Percentiles rank a stretch among this genome's conserved stretches.
phyloP scores from a whole-genome alignment of 768 basidiomycete genomes.

The Mycena metata region DNA sequence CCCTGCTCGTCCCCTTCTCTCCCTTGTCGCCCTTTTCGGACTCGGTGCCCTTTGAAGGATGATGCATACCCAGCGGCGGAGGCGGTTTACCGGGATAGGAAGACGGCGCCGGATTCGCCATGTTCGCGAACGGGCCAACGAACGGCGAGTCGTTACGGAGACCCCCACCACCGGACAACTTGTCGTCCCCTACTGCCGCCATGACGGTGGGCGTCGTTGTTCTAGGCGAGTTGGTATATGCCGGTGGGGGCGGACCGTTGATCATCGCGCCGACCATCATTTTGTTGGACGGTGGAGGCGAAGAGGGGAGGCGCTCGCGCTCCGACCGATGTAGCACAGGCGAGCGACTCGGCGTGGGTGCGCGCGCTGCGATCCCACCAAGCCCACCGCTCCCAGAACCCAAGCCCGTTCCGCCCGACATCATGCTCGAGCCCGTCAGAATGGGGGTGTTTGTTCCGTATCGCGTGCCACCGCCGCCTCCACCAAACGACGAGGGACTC shows the following conservation, averaged over 20 bases:
- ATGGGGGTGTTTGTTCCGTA: constrained; percentile 34
- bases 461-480: constrained; percentile 36
- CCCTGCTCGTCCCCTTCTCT: constrained; percentile 18
- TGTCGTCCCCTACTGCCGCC: constrained; percentile 26
- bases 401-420: constrained; percentile 31
- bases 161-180: not conserved
- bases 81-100: constrained; percentile 30
- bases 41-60: constrained; percentile 19
- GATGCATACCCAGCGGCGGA: constrained; percentile 13
- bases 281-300: constrained; percentile 32
- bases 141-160: constrained; percentile 40
- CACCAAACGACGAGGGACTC: constrained; percentile 40
- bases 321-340: constrained; percentile 36
- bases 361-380: constrained; percentile 21
- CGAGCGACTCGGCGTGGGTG: constrained; percentile 34
- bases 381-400: constrained; percentile 31
- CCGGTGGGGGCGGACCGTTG: constrained; percentile 30
- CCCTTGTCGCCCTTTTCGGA: constrained; percentile 28
- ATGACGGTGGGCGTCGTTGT: constrained; percentile 31
- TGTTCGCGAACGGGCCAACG: constrained; percentile 34
- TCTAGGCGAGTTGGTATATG: constrained; percentile 31
- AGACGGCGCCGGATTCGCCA: constrained; percentile 34
- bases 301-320: constrained; percentile 33
- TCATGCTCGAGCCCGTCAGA: constrained; percentile 24
- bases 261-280: constrained; percentile 41